These are phyloP conservation scores for Xylaria digitata DNA, from an alignment of 2,329 filamentous ascomycete species.

Conservation along the genomic window DNA sequence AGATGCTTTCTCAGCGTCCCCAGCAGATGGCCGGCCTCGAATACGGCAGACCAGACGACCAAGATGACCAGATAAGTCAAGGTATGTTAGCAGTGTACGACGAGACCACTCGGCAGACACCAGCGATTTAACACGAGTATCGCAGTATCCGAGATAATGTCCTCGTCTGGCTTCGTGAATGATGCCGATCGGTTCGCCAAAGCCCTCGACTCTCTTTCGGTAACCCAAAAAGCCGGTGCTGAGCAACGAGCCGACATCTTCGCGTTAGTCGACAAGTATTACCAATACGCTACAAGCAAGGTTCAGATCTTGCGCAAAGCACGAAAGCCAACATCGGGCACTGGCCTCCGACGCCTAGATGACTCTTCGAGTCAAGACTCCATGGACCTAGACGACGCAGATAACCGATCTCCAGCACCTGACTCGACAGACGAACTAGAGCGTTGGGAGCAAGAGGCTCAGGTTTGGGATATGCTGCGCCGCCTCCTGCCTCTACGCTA, in stretches of 20 bases:
- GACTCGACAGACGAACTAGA: slow-evolving; percentile 59
- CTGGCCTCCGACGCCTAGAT: slow-evolving; percentile 49
- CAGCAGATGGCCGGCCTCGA: slow-evolving; percentile 37
- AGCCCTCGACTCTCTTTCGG: slow-evolving; percentile 79
- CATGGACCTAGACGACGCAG: slow-evolving; percentile 67
- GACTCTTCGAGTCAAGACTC: slow-evolving; percentile 56
- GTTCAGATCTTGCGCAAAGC: slow-evolving; percentile 58
- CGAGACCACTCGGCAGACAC: background rate
- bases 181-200: slow-evolving; percentile 91
- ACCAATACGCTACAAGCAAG: slow-evolving; percentile 64
- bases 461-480: slow-evolving; percentile 89
- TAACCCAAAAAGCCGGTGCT: slow-evolving; percentile 58
- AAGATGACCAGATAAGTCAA: slow-evolving; percentile 37
- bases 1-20: slow-evolving; percentile 39
- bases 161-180: slow-evolving; percentile 54
- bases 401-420: slow-evolving; percentile 50
- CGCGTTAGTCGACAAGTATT: slow-evolving; percentile 74
- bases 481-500: slow-evolving; percentile 79
- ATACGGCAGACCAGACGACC: slow-evolving; percentile 34
- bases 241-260: slow-evolving; percentile 75
- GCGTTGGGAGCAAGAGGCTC: slow-evolving; percentile 82
- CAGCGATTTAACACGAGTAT: slow-evolving; percentile 6
- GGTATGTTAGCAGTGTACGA: slow-evolving; percentile 35
- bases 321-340: slow-evolving; percentile 51
- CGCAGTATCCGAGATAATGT: slow-evolving; percentile 39